Evolutionary conservation across 495 filamentous ascomycete species (phyloP).

Genomic region (Podospora comata): DNA sequence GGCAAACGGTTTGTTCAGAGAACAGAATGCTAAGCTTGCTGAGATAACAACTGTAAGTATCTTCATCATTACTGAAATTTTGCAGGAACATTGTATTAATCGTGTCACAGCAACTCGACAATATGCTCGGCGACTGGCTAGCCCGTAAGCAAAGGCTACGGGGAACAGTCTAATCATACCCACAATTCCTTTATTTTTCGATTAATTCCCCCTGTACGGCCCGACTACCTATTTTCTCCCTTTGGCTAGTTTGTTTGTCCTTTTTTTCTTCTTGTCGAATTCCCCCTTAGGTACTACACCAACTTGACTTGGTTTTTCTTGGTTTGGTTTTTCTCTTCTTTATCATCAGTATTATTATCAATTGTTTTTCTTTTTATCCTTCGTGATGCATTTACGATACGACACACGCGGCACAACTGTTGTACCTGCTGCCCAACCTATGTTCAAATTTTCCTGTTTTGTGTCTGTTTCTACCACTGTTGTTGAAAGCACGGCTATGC

Average conservation of each 20-base stretch:
- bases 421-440: neutral
- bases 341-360: neutral
- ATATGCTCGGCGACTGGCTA: conserved; percentile 80
- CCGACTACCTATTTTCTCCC: conserved; percentile 3
- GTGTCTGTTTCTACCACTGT: neutral
- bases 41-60: conserved; percentile 70
- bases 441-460: neutral
- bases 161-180: conserved; percentile 35
- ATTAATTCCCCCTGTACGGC: conserved; percentile 3
- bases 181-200: too few species aligned
- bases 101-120: conserved; percentile 67
- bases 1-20: conserved; percentile 73
- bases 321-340: neutral
- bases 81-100: neutral
- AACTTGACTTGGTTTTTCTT: neutral
- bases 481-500: neutral
- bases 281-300: neutral
- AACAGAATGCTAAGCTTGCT: conserved; percentile 74
- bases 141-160: conserved; percentile 58
- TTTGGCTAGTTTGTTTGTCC: neutral
- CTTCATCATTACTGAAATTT: neutral
- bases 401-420: neutral
- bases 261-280: neutral
- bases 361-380: neutral
- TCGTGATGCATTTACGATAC: conserved; percentile 15